Conservation (phyloP, 192 early-diverging fungal genomes). For the Anaeromyces robustus region DNA sequence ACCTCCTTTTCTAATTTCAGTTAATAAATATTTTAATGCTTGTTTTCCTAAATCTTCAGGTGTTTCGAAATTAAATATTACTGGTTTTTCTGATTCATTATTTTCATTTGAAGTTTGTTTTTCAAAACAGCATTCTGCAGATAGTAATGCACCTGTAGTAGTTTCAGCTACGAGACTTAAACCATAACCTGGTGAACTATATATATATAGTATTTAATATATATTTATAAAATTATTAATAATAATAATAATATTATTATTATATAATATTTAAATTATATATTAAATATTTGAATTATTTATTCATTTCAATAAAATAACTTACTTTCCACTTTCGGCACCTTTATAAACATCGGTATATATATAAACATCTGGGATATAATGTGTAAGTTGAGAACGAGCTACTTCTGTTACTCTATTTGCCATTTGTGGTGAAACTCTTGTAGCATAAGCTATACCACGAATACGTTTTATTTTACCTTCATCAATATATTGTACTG, state of each 20-base stretch:
- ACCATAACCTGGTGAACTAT: slow-evolving; percentile 76
- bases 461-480: slow-evolving; percentile 86
- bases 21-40: slow-evolving; percentile 62
- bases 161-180: slow-evolving; percentile 84
- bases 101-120: not conserved
- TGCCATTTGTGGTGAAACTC: slow-evolving; percentile 86
- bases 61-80: slow-evolving; percentile 37
- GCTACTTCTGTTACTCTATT: slow-evolving; percentile 86
- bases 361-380: slow-evolving; percentile 93
- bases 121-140: slow-evolving; percentile 71
- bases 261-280: not conserved
- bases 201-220: too few relatives aligned
- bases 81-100: slow-evolving; percentile 11
- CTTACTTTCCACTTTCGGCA: slow-evolving; percentile 59
- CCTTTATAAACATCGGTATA: slow-evolving; percentile 96
- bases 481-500: slow-evolving; percentile 64
- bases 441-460: slow-evolving; percentile 81
- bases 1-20: slow-evolving; percentile 75
- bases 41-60: slow-evolving; percentile 78
- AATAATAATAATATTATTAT: too few relatives aligned
- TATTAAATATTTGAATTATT: slow-evolving; percentile 15
- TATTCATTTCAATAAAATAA: not conserved
- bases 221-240: too few relatives aligned
- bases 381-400: slow-evolving; percentile 69
- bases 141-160: slow-evolving; percentile 64